Conservation (phyloP, 2,329 filamentous ascomycete genomes). For the Moelleriella libera region DNA sequence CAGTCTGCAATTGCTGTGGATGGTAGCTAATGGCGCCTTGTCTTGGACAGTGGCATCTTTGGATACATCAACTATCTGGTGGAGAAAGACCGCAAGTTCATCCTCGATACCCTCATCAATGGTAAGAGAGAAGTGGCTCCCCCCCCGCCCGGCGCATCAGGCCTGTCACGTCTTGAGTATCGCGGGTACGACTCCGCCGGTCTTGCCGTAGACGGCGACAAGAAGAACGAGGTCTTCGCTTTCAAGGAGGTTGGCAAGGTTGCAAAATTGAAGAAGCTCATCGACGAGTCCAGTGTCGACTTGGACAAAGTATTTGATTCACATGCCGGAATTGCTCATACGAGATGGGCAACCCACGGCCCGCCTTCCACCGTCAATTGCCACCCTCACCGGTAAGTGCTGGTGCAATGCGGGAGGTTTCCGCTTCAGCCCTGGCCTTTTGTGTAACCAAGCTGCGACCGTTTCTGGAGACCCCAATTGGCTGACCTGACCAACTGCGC, state of each 20-base stretch:
- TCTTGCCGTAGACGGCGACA: slow-evolving; percentile 91
- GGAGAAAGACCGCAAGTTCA: slow-evolving; percentile 95
- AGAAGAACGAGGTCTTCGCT: slow-evolving; percentile 93
- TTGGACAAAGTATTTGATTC: slow-evolving; percentile 90
- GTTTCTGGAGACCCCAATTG: neutral
- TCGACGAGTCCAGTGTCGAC: slow-evolving; percentile 71
- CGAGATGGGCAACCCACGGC: slow-evolving; percentile 96
- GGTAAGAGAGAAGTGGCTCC: slow-evolving; percentile 36
- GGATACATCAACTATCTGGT: slow-evolving; percentile 99
- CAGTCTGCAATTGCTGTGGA: neutral
- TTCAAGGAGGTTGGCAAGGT: slow-evolving; percentile 99
- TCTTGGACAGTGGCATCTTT: slow-evolving; percentile 64
- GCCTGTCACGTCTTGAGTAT: slow-evolving; percentile 91
- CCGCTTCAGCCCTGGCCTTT: neutral
- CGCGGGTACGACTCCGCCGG: slow-evolving; percentile 97
- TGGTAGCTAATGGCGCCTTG: slow-evolving; percentile 11
- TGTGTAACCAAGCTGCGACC: neutral
- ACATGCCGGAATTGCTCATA: slow-evolving; percentile 97
- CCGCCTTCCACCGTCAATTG: slow-evolving; percentile 89
- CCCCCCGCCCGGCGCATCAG: slow-evolving; percentile 28
- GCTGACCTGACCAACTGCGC: slow-evolving; percentile 6
- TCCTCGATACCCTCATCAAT: slow-evolving; percentile 91
- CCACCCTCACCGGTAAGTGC: slow-evolving; percentile 82
- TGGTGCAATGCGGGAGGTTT: too few species aligned
- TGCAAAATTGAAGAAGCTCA: slow-evolving; percentile 85